Percentiles rank a stretch among this genome's conserved stretches.
Conservation (phyloP, 2,329 filamentous ascomycete species). For the Sclerotinia trifoliorum region DNA sequence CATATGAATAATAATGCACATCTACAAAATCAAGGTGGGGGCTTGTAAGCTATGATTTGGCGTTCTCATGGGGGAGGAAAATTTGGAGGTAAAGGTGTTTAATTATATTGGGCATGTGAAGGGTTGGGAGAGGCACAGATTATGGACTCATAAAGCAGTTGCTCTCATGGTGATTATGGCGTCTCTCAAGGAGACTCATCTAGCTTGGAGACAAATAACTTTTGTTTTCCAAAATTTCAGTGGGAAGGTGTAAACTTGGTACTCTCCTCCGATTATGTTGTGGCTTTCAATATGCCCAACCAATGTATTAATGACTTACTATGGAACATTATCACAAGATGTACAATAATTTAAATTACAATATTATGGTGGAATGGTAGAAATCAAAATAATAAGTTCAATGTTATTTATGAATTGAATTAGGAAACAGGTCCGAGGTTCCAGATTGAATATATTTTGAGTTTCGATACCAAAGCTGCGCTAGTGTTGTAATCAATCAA, state of each 20-base stretch:
- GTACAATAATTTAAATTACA: background rate
- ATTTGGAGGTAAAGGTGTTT: conserved; percentile 1
- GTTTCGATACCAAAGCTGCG: conserved; percentile 15
- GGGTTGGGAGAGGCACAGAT: background rate
- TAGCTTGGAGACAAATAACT: background rate
- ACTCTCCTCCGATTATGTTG: conserved; percentile 13
- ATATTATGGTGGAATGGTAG: background rate
- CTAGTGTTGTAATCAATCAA: conserved; percentile 21
- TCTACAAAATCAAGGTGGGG: conserved; percentile 32
- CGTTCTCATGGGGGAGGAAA: background rate
- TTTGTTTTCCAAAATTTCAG: background rate
- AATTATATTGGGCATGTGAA: conserved; percentile 3
- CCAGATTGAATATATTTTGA: background rate
- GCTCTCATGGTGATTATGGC: conserved; percentile 16
- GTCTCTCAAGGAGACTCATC: background rate
- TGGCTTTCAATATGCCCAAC: conserved; percentile 6
- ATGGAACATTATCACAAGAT: background rate
- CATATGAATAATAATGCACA: conserved; percentile 33
- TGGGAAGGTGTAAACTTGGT: conserved; percentile 5
- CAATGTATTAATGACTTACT: conserved; percentile 15
- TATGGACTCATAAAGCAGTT: conserved; percentile 3
- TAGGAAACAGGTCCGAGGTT: background rate
- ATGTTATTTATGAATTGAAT: background rate
- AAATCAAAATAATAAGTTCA: background rate
- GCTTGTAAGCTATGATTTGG: conserved; percentile 11